Evolutionary conservation across 2,329 filamentous ascomycete species (phyloP).

Genomic region (Ophiostoma fasciatum): DNA sequence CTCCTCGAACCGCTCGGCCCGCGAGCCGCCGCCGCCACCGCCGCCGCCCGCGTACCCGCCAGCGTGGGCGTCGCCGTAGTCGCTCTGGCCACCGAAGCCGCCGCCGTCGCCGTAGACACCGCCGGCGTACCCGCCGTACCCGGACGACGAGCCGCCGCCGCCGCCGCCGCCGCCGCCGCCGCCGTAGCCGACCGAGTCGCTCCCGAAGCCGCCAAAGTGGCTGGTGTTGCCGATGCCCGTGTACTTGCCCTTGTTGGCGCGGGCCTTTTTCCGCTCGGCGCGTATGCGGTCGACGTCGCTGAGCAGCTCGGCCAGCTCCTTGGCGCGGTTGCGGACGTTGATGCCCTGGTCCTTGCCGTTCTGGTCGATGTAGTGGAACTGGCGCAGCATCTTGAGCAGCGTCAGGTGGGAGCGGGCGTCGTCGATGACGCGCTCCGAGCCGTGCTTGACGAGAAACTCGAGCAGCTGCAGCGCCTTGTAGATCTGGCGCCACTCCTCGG

Average conservation of each 20-base stretch:
- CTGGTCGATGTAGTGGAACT: slow-evolving; percentile 91
- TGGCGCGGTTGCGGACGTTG: slow-evolving; percentile 92
- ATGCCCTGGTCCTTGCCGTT: slow-evolving; percentile 98
- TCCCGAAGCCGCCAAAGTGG: slow-evolving; percentile 84
- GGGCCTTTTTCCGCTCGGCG: slow-evolving; percentile 74
- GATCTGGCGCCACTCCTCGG: slow-evolving; percentile 98
- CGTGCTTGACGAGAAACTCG: slow-evolving; percentile 92
- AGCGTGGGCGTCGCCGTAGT: slow-evolving; percentile 46
- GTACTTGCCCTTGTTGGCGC: slow-evolving; percentile 85
- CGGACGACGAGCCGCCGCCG: slow-evolving; percentile 25
- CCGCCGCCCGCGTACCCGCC: background rate
- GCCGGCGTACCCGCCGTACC: slow-evolving; percentile 46
- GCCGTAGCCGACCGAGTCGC: slow-evolving; percentile 61
- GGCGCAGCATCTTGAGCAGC: slow-evolving; percentile 91
- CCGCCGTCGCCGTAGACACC: slow-evolving; percentile 92
- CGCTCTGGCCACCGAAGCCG: slow-evolving; percentile 72
- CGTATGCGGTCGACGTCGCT: slow-evolving; percentile 82
- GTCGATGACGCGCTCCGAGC: slow-evolving; percentile 92
- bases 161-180: slow-evolving; percentile 38
- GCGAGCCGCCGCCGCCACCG: slow-evolving; percentile 26
- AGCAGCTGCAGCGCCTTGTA: slow-evolving; percentile 96
- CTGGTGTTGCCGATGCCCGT: slow-evolving; percentile 57
- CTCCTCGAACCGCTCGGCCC: slow-evolving; percentile 76
- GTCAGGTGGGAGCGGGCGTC: slow-evolving; percentile 92
- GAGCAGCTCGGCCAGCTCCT: slow-evolving; percentile 88